phyloP scores from a whole-genome alignment of 768 basidiomycete species.

The Boletus vinaceobasis region DNA sequence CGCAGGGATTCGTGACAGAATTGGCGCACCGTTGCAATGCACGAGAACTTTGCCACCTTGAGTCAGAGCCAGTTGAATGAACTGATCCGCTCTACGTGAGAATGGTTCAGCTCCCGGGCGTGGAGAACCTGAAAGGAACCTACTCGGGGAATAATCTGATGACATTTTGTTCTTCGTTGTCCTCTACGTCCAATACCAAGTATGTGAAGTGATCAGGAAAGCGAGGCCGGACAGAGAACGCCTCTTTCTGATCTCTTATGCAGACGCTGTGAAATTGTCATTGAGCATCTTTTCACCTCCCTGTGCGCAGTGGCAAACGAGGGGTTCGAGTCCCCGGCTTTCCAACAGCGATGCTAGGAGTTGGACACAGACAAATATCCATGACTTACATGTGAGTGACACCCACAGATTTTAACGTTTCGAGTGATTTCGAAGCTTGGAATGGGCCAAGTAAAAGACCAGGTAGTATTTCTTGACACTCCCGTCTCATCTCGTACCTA shows the following conservation, averaged over 20 bases:
- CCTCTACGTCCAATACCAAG: conserved; percentile 80
- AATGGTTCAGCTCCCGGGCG: not conserved
- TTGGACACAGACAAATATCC: not conserved
- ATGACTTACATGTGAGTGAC: conserved; percentile 76
- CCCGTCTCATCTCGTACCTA: conserved; percentile 94
- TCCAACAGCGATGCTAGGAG: not conserved
- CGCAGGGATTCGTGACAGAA: not conserved
- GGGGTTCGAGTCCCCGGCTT: not conserved
- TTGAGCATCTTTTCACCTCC: not conserved
- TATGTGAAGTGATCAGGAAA: conserved; percentile 80
- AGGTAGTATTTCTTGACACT: conserved; percentile 88
- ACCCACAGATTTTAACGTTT: conserved; percentile 57
- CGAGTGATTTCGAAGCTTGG: conserved; percentile 79
- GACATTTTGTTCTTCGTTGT: conserved; percentile 93
- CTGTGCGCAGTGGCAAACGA: not conserved
- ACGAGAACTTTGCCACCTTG: conserved; percentile 75
- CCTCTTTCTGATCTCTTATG: conserved; percentile 85
- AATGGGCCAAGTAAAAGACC: conserved; percentile 83
- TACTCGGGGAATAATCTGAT: conserved; percentile 88
- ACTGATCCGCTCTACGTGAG: conserved; percentile 59
- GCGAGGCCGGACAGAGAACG: conserved; percentile 83
- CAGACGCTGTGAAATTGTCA: conserved; percentile 55
- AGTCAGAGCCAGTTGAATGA: conserved; percentile 62
- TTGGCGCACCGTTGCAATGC: conserved; percentile 75
- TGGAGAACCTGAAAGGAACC: conserved; percentile 19